These are phyloP conservation scores for Evernia prunastri DNA, from an alignment of 495 filamentous ascomycete species.

Conservation along the genomic window DNA sequence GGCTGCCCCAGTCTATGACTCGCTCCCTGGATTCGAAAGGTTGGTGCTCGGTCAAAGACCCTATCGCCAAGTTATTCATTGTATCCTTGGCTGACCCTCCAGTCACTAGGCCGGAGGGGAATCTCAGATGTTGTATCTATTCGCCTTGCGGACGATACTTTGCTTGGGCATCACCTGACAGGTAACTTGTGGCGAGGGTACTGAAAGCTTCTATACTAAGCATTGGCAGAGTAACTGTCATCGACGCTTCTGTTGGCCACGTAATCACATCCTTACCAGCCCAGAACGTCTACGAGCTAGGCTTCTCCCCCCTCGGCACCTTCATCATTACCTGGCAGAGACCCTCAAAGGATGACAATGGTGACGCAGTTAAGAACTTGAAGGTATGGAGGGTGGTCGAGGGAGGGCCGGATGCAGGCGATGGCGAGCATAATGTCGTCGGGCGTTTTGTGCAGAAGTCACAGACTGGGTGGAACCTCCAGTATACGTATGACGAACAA, in stretches of 20 bases:
- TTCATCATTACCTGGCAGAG: slow-evolving; percentile 97
- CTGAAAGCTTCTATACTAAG: slow-evolving; percentile 7
- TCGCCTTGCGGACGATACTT: slow-evolving; percentile 93
- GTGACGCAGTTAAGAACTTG: slow-evolving; percentile 88
- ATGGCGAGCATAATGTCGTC: slow-evolving; percentile 60
- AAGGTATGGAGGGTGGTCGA: slow-evolving; percentile 87
- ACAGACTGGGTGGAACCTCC: slow-evolving; percentile 93
- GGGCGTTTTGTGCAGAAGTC: slow-evolving; percentile 91
- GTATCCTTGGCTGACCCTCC: slow-evolving; percentile 24
- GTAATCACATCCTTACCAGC: slow-evolving; percentile 66
- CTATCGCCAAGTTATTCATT: not conserved
- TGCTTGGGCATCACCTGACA: slow-evolving; percentile 85
- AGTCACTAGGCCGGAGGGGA: slow-evolving; percentile 73
- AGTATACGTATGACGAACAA: slow-evolving; percentile 88
- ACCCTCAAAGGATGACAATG: slow-evolving; percentile 82
- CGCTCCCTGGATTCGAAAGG: slow-evolving; percentile 73
- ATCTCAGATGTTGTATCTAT: slow-evolving; percentile 87
- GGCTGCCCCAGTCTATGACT: slow-evolving; percentile 79
- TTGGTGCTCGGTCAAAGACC: slow-evolving; percentile 29
- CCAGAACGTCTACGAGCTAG: slow-evolving; percentile 82
- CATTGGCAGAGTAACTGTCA: slow-evolving; percentile 60
- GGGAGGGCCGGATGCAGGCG: slow-evolving; percentile 25
- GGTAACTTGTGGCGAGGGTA: slow-evolving; percentile 39
- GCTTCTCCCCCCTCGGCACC: slow-evolving; percentile 86
- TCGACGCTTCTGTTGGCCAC: slow-evolving; percentile 75